These are phyloP conservation scores for Spirogloea muscicola DNA, from an alignment of 139 green algal species.

Conservation along the genomic window DNA sequence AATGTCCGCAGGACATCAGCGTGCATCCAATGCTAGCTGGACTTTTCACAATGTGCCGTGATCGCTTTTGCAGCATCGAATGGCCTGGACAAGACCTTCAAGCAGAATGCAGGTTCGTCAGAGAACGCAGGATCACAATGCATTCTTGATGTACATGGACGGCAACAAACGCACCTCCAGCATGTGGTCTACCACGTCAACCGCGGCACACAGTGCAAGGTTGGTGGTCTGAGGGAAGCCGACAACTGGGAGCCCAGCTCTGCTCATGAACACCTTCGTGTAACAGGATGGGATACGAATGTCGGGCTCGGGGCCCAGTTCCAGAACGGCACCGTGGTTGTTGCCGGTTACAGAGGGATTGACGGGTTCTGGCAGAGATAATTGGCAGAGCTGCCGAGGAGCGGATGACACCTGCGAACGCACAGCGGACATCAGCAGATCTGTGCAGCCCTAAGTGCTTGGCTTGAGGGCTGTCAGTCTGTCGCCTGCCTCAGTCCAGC, in stretches of 20 bases:
- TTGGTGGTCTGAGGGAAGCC: not conserved
- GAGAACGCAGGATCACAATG: too few relatives aligned
- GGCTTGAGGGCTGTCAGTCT: not conserved
- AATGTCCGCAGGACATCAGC: too few relatives aligned
- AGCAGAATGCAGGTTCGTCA: too few relatives aligned
- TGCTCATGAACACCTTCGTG: not conserved
- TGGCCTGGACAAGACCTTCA: too few relatives aligned
- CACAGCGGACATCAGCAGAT: not conserved
- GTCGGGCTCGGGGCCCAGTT: not conserved
- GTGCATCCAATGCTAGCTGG: too few relatives aligned
- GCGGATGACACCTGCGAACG: not conserved
- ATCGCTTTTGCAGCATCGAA: too few relatives aligned
- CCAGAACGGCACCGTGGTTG: constrained; percentile 4
- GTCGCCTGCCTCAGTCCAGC: not conserved
- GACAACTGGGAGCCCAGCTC: constrained; percentile 1
- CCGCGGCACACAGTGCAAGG: constrained; percentile 17
- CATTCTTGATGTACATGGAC: not conserved
- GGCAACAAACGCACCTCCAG: not conserved
- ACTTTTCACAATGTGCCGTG: too few relatives aligned
- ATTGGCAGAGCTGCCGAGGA: not conserved
- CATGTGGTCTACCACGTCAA: constrained; percentile 48
- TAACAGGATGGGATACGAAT: constrained; percentile 1
- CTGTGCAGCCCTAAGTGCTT: too few relatives aligned
- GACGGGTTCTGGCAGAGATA: too few relatives aligned
- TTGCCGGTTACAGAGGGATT: not conserved